Percentiles rank a stretch among this genome's conserved stretches.
phyloP scores from a whole-genome alignment of 1,139 yeast species.

The Petasospora rhodanensis region DNA sequence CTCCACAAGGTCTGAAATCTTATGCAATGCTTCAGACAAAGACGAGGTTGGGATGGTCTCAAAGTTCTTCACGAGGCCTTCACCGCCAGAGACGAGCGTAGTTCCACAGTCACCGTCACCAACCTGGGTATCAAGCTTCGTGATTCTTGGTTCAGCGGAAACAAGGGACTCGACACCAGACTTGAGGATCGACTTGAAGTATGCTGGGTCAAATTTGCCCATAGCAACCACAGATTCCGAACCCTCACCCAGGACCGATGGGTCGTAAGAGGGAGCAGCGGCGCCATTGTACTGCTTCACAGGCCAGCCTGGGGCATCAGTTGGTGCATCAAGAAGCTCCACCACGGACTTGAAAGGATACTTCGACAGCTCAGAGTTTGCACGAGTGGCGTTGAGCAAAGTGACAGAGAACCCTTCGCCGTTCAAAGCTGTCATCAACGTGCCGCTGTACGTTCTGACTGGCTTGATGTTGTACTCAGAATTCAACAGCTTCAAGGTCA shows the following conservation, averaged over 20 bases:
- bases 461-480: slow-evolving; percentile 56
- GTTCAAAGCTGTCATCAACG: slow-evolving; percentile 79
- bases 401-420: slow-evolving; percentile 91
- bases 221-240: slow-evolving; percentile 37
- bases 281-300: slow-evolving; percentile 23
- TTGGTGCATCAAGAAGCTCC: slow-evolving; percentile 57
- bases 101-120: slow-evolving; percentile 99
- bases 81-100: slow-evolving; percentile 78
- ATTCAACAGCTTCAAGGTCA: slow-evolving; percentile 39
- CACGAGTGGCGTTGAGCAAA: slow-evolving; percentile 57
- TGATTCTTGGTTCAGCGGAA: slow-evolving; percentile 71
- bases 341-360: slow-evolving; percentile 39
- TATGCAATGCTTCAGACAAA: slow-evolving; percentile 51
- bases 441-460: slow-evolving; percentile 61
- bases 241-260: slow-evolving; percentile 32
- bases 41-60: slow-evolving; percentile 41
- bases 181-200: slow-evolving; percentile 32
- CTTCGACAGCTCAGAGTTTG: slow-evolving; percentile 33
- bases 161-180: slow-evolving; percentile 48
- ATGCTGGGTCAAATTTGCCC: slow-evolving; percentile 33
- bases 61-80: slow-evolving; percentile 57
- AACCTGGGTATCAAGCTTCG: slow-evolving; percentile 80
- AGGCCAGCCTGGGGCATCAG: slow-evolving; percentile 84
- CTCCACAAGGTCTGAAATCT: slow-evolving; percentile 74
- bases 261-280: slow-evolving; percentile 33